Percentiles rank a stretch among this genome's conserved stretches.
Conservation (phyloP, 805 yeast species). For the Pichia eremophila region DNA sequence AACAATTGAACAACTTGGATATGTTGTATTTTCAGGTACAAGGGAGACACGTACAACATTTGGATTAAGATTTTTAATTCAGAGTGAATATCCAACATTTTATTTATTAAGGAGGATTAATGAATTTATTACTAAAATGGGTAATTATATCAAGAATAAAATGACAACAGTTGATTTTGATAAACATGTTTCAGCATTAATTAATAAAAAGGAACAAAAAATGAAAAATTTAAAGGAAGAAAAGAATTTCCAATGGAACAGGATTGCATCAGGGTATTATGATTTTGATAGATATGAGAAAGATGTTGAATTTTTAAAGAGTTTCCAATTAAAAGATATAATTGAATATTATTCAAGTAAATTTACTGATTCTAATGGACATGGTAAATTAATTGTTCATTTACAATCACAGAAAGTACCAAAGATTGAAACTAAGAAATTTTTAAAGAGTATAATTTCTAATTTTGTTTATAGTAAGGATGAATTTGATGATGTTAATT, state of each 20-base stretch:
- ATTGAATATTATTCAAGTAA: constrained; percentile 41
- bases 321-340: constrained; percentile 43
- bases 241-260: constrained; percentile 50
- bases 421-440: constrained; percentile 13
- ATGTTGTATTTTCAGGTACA: constrained; percentile 78
- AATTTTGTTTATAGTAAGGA: constrained; percentile 23
- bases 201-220: constrained; percentile 57
- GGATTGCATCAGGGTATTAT: constrained; percentile 67
- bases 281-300: constrained; percentile 54
- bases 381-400: constrained; percentile 47
- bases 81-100: constrained; percentile 69
- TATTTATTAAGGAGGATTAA: constrained; percentile 73
- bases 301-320: constrained; percentile 48
- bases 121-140: constrained; percentile 42
- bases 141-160: constrained; percentile 31
- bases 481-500: constrained; percentile 21
- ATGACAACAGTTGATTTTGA: constrained; percentile 58
- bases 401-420: constrained; percentile 44
- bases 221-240: constrained; percentile 77
- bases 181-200: constrained; percentile 60
- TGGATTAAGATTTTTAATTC: constrained; percentile 69
- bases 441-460: constrained; percentile 19
- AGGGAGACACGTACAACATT: constrained; percentile 60
- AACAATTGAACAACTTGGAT: constrained; percentile 92
- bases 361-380: constrained; percentile 22